Percentiles rank a stretch among this genome's conserved stretches.
phyloP scores from a whole-genome alignment of 1,139 yeast species.

The Pichia sp. region DNA sequence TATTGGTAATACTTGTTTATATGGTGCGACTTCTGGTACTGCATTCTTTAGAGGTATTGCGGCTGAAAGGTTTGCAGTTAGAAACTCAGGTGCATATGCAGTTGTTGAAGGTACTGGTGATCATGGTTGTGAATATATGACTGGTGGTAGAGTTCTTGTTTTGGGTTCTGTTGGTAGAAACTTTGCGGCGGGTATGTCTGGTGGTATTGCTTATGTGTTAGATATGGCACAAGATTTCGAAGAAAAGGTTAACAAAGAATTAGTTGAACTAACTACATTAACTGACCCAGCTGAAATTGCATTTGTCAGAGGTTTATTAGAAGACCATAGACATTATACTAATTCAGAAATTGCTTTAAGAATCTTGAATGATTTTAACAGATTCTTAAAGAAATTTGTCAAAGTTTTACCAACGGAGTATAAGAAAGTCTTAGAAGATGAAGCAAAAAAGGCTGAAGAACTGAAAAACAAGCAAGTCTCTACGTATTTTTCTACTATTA shows the following conservation, averaged over 20 bases:
- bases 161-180: conserved; percentile 89
- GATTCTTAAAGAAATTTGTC: conserved; percentile 82
- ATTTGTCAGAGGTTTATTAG: conserved; percentile 84
- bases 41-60: conserved; percentile 96
- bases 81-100: conserved; percentile 97
- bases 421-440: conserved; percentile 80
- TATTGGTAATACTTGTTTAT: conserved; percentile 95
- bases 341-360: conserved; percentile 85
- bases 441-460: conserved; percentile 59
- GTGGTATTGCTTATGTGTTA: conserved; percentile 96
- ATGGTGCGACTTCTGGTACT: conserved; percentile 94
- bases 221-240: conserved; percentile 91
- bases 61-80: conserved; percentile 96
- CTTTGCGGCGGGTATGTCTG: conserved; percentile 99
- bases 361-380: conserved; percentile 77
- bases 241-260: conserved; percentile 72
- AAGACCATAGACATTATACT: conserved; percentile 93
- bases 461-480: conserved; percentile 57
- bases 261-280: conserved; percentile 72
- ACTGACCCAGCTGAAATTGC: conserved; percentile 91
- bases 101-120: conserved; percentile 98
- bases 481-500: conserved; percentile 58
- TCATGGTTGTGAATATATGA: conserved; percentile 99
- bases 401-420: conserved; percentile 91
- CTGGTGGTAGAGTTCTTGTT: conserved; percentile 96